Conservation (phyloP, 345 rosid genomes). For the Eucalyptus urophylla region DNA sequence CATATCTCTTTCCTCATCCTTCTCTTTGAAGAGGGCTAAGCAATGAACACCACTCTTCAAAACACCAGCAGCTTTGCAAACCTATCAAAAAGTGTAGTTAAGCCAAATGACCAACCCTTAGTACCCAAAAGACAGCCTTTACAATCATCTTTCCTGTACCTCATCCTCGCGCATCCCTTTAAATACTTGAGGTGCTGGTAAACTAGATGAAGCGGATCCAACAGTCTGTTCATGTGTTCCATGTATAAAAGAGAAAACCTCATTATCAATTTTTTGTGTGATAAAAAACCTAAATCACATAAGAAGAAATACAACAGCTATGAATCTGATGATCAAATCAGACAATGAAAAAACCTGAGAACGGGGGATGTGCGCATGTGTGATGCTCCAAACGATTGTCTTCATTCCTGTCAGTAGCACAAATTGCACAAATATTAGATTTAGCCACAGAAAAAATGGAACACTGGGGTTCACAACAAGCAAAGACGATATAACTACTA, state of each 20-base stretch:
- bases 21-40: constrained; percentile 94
- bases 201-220: constrained; percentile 45
- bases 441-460: neutral
- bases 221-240: constrained; percentile 62
- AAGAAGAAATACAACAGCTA: neutral
- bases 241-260: neutral
- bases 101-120: neutral
- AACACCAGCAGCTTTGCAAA: constrained; percentile 97
- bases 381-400: constrained; percentile 94
- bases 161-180: constrained; percentile 98
- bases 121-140: neutral
- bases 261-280: neutral
- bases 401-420: constrained; percentile 67
- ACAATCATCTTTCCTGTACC: constrained; percentile 26
- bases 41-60: constrained; percentile 95
- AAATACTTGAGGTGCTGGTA: constrained; percentile 62
- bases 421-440: neutral
- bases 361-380: constrained; percentile 94
- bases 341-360: constrained; percentile 54
- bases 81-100: constrained; percentile 27
- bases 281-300: neutral
- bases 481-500: neutral
- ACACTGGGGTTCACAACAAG: neutral
- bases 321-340: neutral
- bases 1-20: constrained; percentile 97